phyloP scores from a whole-genome alignment of 2,329 filamentous ascomycete species.

The Juglanconis sp. region DNA sequence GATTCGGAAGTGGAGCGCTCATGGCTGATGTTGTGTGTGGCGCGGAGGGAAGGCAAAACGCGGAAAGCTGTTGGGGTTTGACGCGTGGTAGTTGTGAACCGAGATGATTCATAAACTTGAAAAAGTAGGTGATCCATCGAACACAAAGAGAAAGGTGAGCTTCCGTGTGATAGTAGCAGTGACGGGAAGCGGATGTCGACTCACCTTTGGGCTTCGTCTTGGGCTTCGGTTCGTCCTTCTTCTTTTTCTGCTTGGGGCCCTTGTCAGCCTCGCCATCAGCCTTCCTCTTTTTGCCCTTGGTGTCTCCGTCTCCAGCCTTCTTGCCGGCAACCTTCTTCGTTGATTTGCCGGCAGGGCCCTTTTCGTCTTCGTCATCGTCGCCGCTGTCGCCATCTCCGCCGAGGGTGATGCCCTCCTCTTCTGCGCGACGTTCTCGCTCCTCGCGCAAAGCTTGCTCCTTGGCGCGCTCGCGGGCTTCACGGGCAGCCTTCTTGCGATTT shows the following conservation, averaged over 20 bases:
- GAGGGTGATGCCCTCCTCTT: slow-evolving; percentile 44
- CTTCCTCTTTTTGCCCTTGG: slow-evolving; percentile 75
- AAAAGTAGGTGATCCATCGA: neutral
- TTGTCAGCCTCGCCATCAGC: slow-evolving; percentile 75
- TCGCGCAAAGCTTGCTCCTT: slow-evolving; percentile 59
- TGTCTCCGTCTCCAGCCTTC: slow-evolving; percentile 56
- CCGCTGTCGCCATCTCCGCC: slow-evolving; percentile 43
- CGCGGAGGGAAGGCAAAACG: neutral
- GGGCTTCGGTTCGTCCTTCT: slow-evolving; percentile 85
- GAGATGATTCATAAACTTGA: neutral
- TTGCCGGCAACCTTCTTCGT: slow-evolving; percentile 65
- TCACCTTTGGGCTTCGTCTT: slow-evolving; percentile 83
- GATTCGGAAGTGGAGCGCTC: neutral
- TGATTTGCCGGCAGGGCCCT: slow-evolving; percentile 39
- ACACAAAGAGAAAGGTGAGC: neutral
- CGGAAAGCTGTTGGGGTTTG: neutral
- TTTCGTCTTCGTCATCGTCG: slow-evolving; percentile 46
- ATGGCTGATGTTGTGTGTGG: neutral
- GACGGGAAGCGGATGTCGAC: neutral
- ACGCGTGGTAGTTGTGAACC: slow-evolving; percentile 3
- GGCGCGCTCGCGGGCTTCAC: slow-evolving; percentile 66
- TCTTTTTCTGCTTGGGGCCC: slow-evolving; percentile 84
- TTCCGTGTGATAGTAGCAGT: neutral
- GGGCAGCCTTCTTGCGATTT: slow-evolving; percentile 71
- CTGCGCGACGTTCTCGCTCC: slow-evolving; percentile 47